Conservation (phyloP, 306 rosid genomes). For the Pachyrhizus erosus region DNA sequence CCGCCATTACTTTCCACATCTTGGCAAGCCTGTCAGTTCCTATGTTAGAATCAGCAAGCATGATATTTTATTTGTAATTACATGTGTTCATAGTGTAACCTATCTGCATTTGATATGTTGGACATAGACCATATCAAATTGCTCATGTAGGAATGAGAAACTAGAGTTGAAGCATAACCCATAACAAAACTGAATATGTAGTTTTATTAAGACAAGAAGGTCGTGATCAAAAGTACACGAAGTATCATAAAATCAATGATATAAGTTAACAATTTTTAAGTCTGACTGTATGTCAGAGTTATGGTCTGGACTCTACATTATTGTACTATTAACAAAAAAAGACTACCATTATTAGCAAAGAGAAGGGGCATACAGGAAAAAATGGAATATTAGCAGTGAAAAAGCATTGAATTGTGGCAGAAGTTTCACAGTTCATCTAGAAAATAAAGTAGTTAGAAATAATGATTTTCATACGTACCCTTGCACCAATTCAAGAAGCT, state of each 20-base stretch:
- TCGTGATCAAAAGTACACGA: neutral
- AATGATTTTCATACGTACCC: slow-evolving; percentile 60
- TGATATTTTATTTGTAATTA: slow-evolving; percentile 7
- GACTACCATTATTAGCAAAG: neutral
- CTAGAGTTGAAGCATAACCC: too few species aligned
- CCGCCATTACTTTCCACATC: slow-evolving; percentile 99
- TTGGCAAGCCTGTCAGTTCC: slow-evolving; percentile 68
- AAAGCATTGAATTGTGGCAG: slow-evolving; percentile 14
- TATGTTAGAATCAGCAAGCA: slow-evolving; percentile 30
- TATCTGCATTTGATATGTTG: neutral
- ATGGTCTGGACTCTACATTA: neutral
- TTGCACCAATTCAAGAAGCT: slow-evolving; percentile 74
- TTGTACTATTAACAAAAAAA: neutral
- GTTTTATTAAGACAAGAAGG: slow-evolving; percentile 3
- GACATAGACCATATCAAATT: too few species aligned
- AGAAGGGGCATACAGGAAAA: slow-evolving; percentile 3
- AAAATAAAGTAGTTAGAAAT: slow-evolving; percentile 19
- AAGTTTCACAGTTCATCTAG: neutral
- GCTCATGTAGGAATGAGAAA: too few species aligned
- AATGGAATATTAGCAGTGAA: slow-evolving; percentile 14
- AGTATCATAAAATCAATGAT: neutral
- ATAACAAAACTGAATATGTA: neutral
- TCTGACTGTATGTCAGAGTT: neutral
- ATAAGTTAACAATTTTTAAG: neutral
- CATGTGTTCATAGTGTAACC: neutral